Evolutionary conservation across 2,329 filamentous ascomycete genomes (phyloP).

Genomic region (Aspergillus carbonarius): DNA sequence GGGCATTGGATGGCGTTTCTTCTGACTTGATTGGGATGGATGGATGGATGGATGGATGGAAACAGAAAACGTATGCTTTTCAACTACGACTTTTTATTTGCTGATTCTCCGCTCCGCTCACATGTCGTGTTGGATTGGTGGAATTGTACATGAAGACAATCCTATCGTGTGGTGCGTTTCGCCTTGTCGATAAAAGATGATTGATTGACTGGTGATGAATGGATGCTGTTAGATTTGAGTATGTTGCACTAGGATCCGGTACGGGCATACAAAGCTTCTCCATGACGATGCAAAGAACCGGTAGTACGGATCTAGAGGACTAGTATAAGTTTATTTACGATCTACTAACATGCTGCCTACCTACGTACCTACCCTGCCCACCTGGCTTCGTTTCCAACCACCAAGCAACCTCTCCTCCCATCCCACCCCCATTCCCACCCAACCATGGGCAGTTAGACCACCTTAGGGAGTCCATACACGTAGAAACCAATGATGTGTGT

Average conservation of each 20-base stretch:
- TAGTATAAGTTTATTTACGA: neutral
- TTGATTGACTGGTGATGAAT: neutral
- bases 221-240: too few species aligned
- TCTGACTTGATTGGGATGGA: neutral
- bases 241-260: too few species aligned
- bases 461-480: slow-evolving; percentile 56
- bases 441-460: slow-evolving; percentile 56
- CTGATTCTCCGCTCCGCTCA: neutral
- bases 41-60: too few species aligned
- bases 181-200: neutral
- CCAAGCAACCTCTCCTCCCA: slow-evolving; percentile 7
- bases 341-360: neutral
- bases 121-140: too few species aligned
- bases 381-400: neutral
- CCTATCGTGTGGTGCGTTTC: too few species aligned
- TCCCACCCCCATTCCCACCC: slow-evolving; percentile 31
- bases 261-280: neutral
- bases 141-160: too few species aligned
- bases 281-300: too few species aligned
- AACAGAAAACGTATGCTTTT: too few species aligned
- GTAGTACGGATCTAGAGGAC: too few species aligned
- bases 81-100: too few species aligned
- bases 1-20: slow-evolving; percentile 4
- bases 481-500: slow-evolving; percentile 51
- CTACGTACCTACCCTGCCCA: neutral